phyloP scores from a whole-genome alignment of 2,329 filamentous ascomycete species.

The Epichloe coenophiala region DNA sequence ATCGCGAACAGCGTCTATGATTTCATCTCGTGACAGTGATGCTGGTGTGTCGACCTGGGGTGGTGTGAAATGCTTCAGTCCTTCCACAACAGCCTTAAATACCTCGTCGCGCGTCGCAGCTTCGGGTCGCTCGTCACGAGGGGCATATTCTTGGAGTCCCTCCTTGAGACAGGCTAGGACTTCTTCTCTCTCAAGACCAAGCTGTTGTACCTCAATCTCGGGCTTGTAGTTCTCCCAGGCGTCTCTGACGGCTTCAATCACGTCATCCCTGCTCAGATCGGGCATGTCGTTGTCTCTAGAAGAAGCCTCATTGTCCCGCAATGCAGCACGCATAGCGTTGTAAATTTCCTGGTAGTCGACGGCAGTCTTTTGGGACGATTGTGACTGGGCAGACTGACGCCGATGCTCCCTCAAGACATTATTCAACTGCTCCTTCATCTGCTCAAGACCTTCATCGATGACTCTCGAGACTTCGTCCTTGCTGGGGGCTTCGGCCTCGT shows the following conservation, averaged over 20 bases:
- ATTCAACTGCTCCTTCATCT: conserved; percentile 76
- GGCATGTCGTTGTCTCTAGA: conserved; percentile 22
- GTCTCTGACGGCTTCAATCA: conserved; percentile 74
- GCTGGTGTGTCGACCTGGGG: conserved; percentile 58
- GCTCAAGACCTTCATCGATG: conserved; percentile 65
- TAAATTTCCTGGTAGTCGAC: conserved; percentile 79
- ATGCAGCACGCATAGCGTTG: conserved; percentile 65
- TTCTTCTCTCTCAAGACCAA: conserved; percentile 81
- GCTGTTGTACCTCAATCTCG: conserved; percentile 79
- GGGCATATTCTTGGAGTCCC: conserved; percentile 64
- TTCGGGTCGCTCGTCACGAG: conserved; percentile 35
- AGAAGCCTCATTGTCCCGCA: conserved; percentile 44
- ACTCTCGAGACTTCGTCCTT: conserved; percentile 62
- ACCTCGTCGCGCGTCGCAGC: conserved; percentile 72
- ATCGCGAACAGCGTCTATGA: conserved; percentile 71
- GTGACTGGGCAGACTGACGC: conserved; percentile 51
- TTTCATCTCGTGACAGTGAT: conserved; percentile 64
- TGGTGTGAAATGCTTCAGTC: conserved; percentile 66
- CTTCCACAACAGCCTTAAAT: conserved; percentile 72
- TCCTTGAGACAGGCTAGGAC: conserved; percentile 77
- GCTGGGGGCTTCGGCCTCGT: conserved; percentile 36
- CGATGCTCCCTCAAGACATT: conserved; percentile 64
- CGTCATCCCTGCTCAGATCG: conserved; percentile 60
- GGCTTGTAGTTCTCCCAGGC: conserved; percentile 93
- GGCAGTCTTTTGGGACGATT: conserved; percentile 42